phyloP scores from a whole-genome alignment of 495 filamentous ascomycete genomes.

The Aspergillus nidulans region DNA sequence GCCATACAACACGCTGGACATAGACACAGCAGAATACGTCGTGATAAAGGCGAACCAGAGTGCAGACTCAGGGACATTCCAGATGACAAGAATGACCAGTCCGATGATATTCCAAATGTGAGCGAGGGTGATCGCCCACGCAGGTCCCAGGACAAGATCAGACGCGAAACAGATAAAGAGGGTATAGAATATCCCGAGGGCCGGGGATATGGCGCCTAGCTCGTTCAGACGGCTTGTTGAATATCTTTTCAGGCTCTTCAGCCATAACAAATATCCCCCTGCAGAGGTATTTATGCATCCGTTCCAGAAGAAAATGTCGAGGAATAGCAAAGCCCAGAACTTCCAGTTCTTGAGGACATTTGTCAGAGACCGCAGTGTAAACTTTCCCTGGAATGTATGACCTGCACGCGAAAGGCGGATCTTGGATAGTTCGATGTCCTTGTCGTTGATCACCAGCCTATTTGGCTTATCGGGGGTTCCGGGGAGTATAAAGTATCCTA shows the following conservation, averaged over 20 bases:
- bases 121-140: conserved; percentile 41
- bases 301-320: conserved; percentile 51
- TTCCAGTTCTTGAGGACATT: conserved; percentile 19
- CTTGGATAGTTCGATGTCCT: conserved; percentile 32
- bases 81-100: conserved; percentile 42
- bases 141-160: conserved; percentile 41
- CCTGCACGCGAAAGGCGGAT: conserved; percentile 7
- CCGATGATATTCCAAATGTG: conserved; percentile 39
- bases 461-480: conserved; percentile 43
- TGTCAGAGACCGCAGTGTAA: not conserved
- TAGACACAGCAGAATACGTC: conserved; percentile 29
- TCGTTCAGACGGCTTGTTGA: conserved; percentile 40
- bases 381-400: conserved; percentile 10
- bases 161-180: conserved; percentile 44
- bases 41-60: conserved; percentile 48
- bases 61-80: conserved; percentile 45
- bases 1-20: conserved; percentile 33
- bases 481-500: conserved; percentile 38
- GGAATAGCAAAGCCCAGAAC: conserved; percentile 37
- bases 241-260: conserved; percentile 37
- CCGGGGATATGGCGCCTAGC: conserved; percentile 38
- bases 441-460: conserved; percentile 30
- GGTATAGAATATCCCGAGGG: conserved; percentile 44
- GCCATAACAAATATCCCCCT: conserved; percentile 41
- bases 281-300: conserved; percentile 23